A percentile compares a stretch with the other conserved stretches of the same genome.
phyloP scores from a whole-genome alignment of 2,329 filamentous ascomycete genomes.

The Exophiala xenobiotica region DNA sequence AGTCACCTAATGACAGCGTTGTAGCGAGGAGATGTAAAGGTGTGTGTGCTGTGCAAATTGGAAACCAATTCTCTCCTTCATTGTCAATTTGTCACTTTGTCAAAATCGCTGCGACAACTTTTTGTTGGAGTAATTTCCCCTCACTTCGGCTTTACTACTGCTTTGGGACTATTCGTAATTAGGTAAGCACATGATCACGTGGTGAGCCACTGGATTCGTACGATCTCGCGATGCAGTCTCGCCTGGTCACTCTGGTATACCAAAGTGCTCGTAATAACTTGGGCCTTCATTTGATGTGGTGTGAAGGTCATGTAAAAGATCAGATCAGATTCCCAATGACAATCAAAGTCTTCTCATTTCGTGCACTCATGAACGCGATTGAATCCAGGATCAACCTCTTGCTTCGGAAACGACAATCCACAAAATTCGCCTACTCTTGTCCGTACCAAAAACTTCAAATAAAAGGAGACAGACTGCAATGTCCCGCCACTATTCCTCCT shows the following conservation, averaged over 20 bases:
- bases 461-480: constrained; percentile 3
- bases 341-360: constrained; percentile 19
- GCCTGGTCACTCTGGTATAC: no score
- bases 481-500: background rate
- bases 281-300: no score
- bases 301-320: no score
- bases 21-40: no score
- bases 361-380: constrained; percentile 23
- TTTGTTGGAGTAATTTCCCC: constrained; percentile 8
- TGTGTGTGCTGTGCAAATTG: background rate
- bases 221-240: no score
- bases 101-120: background rate
- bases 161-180: no score
- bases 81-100: no score
- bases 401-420: constrained; percentile 10
- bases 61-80: background rate
- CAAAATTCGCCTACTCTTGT: constrained; percentile 11
- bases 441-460: constrained; percentile 8
- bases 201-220: no score
- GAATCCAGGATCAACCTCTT: constrained; percentile 9
- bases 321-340: background rate
- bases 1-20: no score
- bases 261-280: no score
- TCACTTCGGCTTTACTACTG: background rate
- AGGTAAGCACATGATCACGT: no score